Conservation (phyloP, 2,329 filamentous ascomycete genomes). For the Pseudocercospora fijiensis region DNA sequence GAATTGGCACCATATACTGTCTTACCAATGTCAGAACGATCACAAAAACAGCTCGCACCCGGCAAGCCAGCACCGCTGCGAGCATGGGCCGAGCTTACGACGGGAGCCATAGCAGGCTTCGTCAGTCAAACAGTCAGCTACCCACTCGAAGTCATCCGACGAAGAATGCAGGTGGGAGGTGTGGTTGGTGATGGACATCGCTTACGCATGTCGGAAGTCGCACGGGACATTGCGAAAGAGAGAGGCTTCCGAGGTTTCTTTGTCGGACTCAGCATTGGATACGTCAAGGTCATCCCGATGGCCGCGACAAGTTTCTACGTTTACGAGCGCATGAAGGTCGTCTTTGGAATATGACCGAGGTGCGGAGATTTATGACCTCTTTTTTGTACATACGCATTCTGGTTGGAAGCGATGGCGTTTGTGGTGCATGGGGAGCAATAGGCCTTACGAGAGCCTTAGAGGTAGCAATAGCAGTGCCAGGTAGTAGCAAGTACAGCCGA, state of each 20-base stretch:
- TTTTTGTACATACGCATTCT: neutral
- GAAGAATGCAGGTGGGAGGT: slow-evolving; percentile 94
- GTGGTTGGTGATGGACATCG: slow-evolving; percentile 87
- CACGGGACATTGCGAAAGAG: slow-evolving; percentile 70
- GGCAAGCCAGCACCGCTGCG: slow-evolving; percentile 68
- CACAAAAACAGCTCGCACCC: slow-evolving; percentile 41
- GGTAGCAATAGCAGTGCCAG: neutral
- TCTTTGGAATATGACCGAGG: slow-evolving; percentile 46
- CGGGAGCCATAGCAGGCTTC: slow-evolving; percentile 82
- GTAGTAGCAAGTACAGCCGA: neutral
- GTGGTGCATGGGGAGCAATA: neutral
- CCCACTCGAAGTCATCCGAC: slow-evolving; percentile 85
- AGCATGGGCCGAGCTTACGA: slow-evolving; percentile 80
- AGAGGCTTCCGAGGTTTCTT: slow-evolving; percentile 80
- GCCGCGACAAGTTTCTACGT: slow-evolving; percentile 69
- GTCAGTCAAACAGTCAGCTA: slow-evolving; percentile 92
- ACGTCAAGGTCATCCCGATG: slow-evolving; percentile 92
- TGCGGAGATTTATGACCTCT: neutral
- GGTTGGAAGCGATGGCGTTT: slow-evolving; percentile 5
- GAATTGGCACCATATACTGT: slow-evolving; percentile 71
- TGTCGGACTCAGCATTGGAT: slow-evolving; percentile 89
- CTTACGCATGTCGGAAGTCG: slow-evolving; percentile 76
- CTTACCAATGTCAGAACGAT: slow-evolving; percentile 57
- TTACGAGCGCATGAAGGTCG: slow-evolving; percentile 64
- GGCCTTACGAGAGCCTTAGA: neutral